phyloP scores from a whole-genome alignment of 2,329 filamentous ascomycete species.

The Venturiaceae sp. region DNA sequence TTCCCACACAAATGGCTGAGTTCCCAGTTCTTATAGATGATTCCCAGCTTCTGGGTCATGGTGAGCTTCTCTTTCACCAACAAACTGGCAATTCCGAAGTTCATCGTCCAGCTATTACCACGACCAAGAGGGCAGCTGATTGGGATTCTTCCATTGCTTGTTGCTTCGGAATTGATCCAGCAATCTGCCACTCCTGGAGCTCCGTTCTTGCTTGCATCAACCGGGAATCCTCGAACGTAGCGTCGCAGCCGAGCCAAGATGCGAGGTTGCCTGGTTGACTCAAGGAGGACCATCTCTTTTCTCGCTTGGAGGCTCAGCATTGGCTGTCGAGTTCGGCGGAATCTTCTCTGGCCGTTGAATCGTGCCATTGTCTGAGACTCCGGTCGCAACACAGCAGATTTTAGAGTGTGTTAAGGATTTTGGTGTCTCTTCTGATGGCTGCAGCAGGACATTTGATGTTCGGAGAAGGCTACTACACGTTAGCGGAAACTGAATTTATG shows the following conservation, averaged over 20 bases:
- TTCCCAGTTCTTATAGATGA: constrained; percentile 11
- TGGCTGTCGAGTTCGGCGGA: too few species aligned
- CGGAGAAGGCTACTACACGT: too few species aligned
- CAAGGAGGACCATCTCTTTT: not conserved
- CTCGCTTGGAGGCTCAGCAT: too few species aligned
- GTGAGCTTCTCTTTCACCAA: constrained; percentile 13
- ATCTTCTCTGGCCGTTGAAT: too few species aligned
- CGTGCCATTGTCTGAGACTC: too few species aligned
- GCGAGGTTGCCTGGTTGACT: not conserved
- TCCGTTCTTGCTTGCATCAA: not conserved
- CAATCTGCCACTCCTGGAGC: not conserved
- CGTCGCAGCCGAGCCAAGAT: too few species aligned
- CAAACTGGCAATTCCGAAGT: not conserved
- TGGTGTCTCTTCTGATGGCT: too few species aligned
- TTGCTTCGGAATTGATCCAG: not conserved
- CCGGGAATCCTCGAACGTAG: too few species aligned
- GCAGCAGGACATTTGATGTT: too few species aligned
- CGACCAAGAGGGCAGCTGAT: not conserved
- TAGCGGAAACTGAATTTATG: too few species aligned
- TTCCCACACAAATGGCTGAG: not conserved
- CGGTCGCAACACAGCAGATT: too few species aligned
- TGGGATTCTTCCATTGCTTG: not conserved
- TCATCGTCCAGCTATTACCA: not conserved
- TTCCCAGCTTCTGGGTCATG: constrained; percentile 17
- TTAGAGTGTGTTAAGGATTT: too few species aligned